These are phyloP conservation scores for Penicillium roqueforti DNA, from an alignment of 495 filamentous ascomycete species.

Conservation along the genomic window DNA sequence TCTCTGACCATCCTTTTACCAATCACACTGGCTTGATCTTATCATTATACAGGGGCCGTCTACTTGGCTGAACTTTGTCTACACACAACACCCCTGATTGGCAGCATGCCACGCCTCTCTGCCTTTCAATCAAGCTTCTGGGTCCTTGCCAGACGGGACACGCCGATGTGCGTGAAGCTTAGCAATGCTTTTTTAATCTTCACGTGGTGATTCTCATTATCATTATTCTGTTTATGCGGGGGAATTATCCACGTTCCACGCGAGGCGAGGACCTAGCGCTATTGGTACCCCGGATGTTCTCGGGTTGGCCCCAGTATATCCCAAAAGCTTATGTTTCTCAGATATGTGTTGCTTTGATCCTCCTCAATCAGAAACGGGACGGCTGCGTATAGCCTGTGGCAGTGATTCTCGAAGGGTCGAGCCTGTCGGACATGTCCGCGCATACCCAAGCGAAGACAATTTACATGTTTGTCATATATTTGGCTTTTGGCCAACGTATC, in stretches of 20 bases:
- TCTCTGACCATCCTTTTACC: background rate
- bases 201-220: background rate
- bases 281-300: background rate
- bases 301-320: background rate
- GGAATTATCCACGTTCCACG: background rate
- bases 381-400: background rate
- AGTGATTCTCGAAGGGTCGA: background rate
- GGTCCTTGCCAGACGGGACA: background rate
- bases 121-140: background rate
- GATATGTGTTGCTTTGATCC: background rate
- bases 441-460: background rate
- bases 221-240: background rate
- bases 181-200: no score
- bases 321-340: background rate
- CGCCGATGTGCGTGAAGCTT: slow-evolving; percentile 3
- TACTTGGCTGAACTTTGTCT: background rate
- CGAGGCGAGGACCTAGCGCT: background rate
- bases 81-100: background rate
- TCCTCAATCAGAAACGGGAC: background rate
- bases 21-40: background rate
- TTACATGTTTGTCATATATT: background rate
- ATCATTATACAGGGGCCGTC: background rate
- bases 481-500: background rate
- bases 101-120: background rate
- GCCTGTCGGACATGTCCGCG: background rate